Conservation (phyloP, 495 filamentous ascomycete genomes). For the Xylaria longipes region DNA sequence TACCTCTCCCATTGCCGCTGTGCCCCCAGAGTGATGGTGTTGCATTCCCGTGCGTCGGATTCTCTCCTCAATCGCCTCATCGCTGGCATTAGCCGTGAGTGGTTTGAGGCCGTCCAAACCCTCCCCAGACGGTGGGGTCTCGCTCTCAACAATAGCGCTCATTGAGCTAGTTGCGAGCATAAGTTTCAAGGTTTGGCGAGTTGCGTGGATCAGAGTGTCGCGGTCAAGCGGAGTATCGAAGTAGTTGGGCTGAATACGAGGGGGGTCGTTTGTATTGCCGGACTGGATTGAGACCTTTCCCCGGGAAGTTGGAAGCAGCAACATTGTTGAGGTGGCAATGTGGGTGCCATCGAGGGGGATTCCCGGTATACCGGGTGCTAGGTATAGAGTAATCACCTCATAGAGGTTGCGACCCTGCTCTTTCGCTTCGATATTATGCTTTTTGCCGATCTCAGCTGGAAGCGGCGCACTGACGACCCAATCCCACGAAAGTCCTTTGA, state of each 20-base stretch:
- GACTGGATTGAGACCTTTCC: slow-evolving; percentile 46
- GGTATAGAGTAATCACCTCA: slow-evolving; percentile 25
- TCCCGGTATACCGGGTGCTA: slow-evolving; percentile 25
- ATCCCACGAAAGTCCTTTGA: slow-evolving; percentile 42
- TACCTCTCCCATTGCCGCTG: slow-evolving; percentile 59
- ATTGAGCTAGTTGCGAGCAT: slow-evolving; percentile 22
- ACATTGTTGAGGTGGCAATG: slow-evolving; percentile 44
- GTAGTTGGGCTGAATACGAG: slow-evolving; percentile 21
- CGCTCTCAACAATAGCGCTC: slow-evolving; percentile 24
- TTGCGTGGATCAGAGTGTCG: slow-evolving; percentile 24
- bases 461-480: slow-evolving; percentile 37
- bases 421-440: slow-evolving; percentile 35
- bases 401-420: slow-evolving; percentile 25
- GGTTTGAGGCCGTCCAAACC: slow-evolving; percentile 27
- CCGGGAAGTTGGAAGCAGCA: slow-evolving; percentile 44
- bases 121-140: slow-evolving; percentile 25
- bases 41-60: slow-evolving; percentile 28
- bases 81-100: slow-evolving; percentile 26
- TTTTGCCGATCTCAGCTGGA: slow-evolving; percentile 31
- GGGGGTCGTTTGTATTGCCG: slow-evolving; percentile 26
- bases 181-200: slow-evolving; percentile 22
- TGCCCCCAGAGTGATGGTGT: slow-evolving; percentile 56
- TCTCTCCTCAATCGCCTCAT: slow-evolving; percentile 30
- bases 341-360: slow-evolving; percentile 47
- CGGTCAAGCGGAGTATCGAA: slow-evolving; percentile 24